phyloP scores from a whole-genome alignment of 2,329 filamentous ascomycete species.

The Exophiala lecanii-corni region DNA sequence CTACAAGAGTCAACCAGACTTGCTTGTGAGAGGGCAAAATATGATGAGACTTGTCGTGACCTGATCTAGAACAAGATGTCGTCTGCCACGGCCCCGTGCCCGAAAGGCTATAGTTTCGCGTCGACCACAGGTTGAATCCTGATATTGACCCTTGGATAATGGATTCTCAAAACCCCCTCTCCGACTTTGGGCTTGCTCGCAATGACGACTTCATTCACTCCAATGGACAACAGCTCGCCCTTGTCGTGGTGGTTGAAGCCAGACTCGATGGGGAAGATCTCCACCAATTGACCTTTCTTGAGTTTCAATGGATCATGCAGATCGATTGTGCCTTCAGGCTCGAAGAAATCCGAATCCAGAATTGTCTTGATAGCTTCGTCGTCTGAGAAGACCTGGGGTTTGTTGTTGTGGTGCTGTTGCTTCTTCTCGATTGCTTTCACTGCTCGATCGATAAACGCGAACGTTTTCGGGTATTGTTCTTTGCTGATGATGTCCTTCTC shows the following conservation, averaged over 20 bases:
- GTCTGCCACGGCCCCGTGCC: too few species aligned
- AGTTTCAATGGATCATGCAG: conserved; percentile 50
- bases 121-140: conserved; percentile 17
- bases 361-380: conserved; percentile 50
- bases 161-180: conserved; percentile 47
- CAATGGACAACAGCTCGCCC: conserved; percentile 52
- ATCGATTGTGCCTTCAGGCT: conserved; percentile 44
- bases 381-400: conserved; percentile 45
- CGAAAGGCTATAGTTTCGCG: conserved; percentile 8
- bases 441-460: conserved; percentile 61
- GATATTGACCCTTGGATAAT: conserved; percentile 51
- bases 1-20: too few species aligned
- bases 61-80: too few species aligned
- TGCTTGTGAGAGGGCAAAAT: too few species aligned
- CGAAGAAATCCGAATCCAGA: conserved; percentile 47
- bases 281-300: conserved; percentile 49
- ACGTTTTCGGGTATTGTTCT: conserved; percentile 53
- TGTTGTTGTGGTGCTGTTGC: conserved; percentile 33
- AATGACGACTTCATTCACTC: conserved; percentile 53
- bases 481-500: conserved; percentile 49
- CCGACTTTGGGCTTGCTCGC: conserved; percentile 43
- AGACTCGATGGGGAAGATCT: conserved; percentile 58
- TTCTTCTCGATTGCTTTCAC: conserved; percentile 42
- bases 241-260: conserved; percentile 55
- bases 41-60: too few species aligned